These are phyloP conservation scores for Phaeotremella skinneri DNA, from an alignment of 768 basidiomycete species.

Conservation along the genomic window DNA sequence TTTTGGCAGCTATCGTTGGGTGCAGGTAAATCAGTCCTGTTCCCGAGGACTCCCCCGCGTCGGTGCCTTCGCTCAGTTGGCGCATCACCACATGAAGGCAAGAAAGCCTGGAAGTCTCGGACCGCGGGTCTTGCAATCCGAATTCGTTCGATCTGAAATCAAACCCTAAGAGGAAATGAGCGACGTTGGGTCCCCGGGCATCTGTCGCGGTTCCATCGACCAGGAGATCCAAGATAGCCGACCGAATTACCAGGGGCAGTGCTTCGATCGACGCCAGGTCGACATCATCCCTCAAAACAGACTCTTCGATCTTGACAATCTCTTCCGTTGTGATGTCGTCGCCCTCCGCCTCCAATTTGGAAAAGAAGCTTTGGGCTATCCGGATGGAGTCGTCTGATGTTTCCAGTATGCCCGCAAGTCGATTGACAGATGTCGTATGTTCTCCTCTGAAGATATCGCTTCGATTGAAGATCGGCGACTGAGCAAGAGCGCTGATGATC, in stretches of 20 bases:
- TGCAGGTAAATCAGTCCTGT: constrained; percentile 51
- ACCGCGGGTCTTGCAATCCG: constrained; percentile 53
- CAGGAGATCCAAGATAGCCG: constrained; percentile 76
- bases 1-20: constrained; percentile 79
- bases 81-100: constrained; percentile 79
- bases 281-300: constrained; percentile 19
- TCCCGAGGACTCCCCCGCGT: constrained; percentile 54
- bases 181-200: constrained; percentile 72
- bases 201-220: constrained; percentile 68
- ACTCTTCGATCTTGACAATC: constrained; percentile 53
- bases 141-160: constrained; percentile 60
- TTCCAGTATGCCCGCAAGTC: constrained; percentile 73
- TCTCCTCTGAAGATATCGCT: constrained; percentile 52
- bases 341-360: constrained; percentile 64
- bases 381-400: constrained; percentile 79
- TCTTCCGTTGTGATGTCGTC: constrained; percentile 61
- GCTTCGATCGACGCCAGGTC: constrained; percentile 3
- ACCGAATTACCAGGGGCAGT: constrained; percentile 65
- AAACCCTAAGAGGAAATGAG: constrained; percentile 78
- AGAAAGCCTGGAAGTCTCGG: constrained; percentile 53
- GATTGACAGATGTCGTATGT: constrained; percentile 57
- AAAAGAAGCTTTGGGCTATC: constrained; percentile 74
- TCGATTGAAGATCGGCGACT: constrained; percentile 60
- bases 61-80: constrained; percentile 69
- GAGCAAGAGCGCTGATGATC: constrained; percentile 67